Base-by-base conservation (phyloP, 176 grass and related monocot species). In the Oryza brachyantha region DNA sequence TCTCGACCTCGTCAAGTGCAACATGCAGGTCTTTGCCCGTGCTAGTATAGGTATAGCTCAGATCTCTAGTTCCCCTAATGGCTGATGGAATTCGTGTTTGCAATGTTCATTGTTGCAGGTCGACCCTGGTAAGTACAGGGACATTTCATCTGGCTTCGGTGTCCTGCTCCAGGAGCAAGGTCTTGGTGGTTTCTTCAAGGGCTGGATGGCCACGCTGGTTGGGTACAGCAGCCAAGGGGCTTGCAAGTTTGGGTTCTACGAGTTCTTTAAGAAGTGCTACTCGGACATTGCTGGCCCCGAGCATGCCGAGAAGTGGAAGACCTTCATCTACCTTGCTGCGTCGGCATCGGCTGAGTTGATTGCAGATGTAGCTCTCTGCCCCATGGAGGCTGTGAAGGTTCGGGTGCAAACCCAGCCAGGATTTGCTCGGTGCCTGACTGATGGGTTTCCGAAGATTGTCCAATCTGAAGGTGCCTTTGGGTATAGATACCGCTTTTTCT, bases 211-310 rank as follows among this genome's bases (percentile, higher is more conserved):
- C 52, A 97, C 95, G 8, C 74, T 94, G 59, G 86, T 94, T 71
- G 91, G 95, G 48, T 97, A 97, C 62, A 88, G 95, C 27, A 68
- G 89, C 48, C 95, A 94, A 64, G 95, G 95, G 17, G 89, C 85
- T 37, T 92, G 82, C 87, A 97, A 97, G 79, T 97, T 88, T 82
- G 95, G 95, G 65, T 91, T 94, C 62, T 97, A 97, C 25, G 95
- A 97, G 75, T 90, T 92, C 80, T 94, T 97, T 70, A 97, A 92
- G 83, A 97, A 86, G 70, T 76, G 77, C 29, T 97, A 92, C 76
- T 79, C 92, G 11, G 95, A 94, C 69, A 55, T 90, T 48, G 79
- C 84, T 27, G 91, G 85, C 10, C 83, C 89, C 0, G 76, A 93
- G 22, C 61, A 84, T 67, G 85, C 85, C 17, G 75, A 84, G 21